phyloP scores from a whole-genome alignment of 164 flowering plant genomes.

The Vitis labrusca region DNA sequence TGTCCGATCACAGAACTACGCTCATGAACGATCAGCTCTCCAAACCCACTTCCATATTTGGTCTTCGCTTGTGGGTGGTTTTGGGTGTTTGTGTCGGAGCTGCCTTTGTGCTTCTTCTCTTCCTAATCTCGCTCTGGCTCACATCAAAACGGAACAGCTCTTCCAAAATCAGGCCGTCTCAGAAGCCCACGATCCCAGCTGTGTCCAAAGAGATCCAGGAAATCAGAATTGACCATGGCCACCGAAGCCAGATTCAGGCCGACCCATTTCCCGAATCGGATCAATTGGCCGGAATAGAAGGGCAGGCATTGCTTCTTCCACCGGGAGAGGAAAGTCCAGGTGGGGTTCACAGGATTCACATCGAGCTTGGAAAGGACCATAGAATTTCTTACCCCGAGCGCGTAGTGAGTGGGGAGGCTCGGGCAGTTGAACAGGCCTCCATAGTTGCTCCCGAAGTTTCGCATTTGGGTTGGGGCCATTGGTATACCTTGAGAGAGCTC shows the following conservation, averaged over 20 bases:
- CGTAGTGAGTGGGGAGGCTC: constrained; percentile 42
- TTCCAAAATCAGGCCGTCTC: constrained; percentile 17
- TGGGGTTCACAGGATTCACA: constrained; percentile 43
- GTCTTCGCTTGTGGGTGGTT: constrained; percentile 50
- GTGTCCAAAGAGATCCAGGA: constrained; percentile 67
- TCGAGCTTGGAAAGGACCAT: constrained; percentile 60
- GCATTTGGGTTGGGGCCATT: constrained; percentile 85
- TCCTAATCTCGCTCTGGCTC: constrained; percentile 52
- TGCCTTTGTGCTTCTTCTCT: constrained; percentile 50
- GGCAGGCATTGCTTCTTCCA: constrained; percentile 32
- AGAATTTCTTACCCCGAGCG: constrained; percentile 45
- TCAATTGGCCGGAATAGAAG: constrained; percentile 17
- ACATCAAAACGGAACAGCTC: constrained; percentile 30
- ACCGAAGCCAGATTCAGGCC: constrained; percentile 18
- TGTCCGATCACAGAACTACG: constrained; percentile 25
- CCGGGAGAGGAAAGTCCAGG: constrained; percentile 39
- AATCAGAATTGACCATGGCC: constrained; percentile 35
- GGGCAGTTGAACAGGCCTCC: constrained; percentile 30
- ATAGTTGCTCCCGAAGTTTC: constrained; percentile 59
- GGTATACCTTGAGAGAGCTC: constrained; percentile 78
- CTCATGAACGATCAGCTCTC: constrained; percentile 50
- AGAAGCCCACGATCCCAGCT: constrained; percentile 43
- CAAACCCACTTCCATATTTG: constrained; percentile 52
- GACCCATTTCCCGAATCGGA: constrained; percentile 43
- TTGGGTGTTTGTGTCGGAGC: constrained; percentile 54